A percentile compares a stretch with the other conserved stretches of the same genome.
Evolutionary conservation across 805 yeast genomes (phyloP).

Genomic region (Cyberlindnera xishuangbannaensis): DNA sequence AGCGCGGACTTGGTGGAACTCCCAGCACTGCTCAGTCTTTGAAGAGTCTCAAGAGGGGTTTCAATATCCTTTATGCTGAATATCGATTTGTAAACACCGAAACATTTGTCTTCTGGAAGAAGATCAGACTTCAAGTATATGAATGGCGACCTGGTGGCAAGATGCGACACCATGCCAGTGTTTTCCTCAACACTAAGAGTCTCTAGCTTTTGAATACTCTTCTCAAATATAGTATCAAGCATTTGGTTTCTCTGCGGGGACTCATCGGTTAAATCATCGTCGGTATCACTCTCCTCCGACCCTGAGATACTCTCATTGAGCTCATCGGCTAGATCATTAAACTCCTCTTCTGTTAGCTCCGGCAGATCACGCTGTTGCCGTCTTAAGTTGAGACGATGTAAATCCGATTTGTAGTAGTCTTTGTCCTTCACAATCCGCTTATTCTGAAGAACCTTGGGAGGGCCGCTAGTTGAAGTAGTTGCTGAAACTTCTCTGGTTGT

Average conservation of each 20-base stretch:
- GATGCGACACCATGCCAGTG: slow-evolving; percentile 38
- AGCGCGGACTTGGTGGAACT: slow-evolving; percentile 60
- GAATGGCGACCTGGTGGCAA: slow-evolving; percentile 68
- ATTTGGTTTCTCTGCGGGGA: too few relatives aligned
- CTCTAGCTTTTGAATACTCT: slow-evolving; percentile 17
- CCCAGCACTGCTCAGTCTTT: slow-evolving; percentile 1
- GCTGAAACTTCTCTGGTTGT: slow-evolving; percentile 34
- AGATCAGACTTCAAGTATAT: slow-evolving; percentile 48
- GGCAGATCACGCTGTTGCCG: slow-evolving; percentile 40
- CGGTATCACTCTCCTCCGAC: slow-evolving; percentile 34
- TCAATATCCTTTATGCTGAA: slow-evolving; percentile 39
- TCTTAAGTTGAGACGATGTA: slow-evolving; percentile 54
- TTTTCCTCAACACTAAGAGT: slow-evolving; percentile 18
- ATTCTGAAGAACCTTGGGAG: slow-evolving; percentile 11
- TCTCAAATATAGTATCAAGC: slow-evolving; percentile 21
- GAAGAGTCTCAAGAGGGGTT: slow-evolving; percentile 45
- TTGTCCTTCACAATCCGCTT: slow-evolving; percentile 19
- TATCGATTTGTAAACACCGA: slow-evolving; percentile 64
- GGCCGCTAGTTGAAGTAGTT: too few relatives aligned
- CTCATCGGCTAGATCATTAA: slow-evolving; percentile 47
- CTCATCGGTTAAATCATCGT: slow-evolving; percentile 12
- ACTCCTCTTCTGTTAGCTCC: slow-evolving; percentile 49
- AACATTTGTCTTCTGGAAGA: slow-evolving; percentile 40
- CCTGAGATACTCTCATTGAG: slow-evolving; percentile 63
- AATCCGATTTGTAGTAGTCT: slow-evolving; percentile 52